Evolutionary conservation across 1,139 yeast genomes (phyloP).

Genomic region (Candida neerlandica): DNA sequence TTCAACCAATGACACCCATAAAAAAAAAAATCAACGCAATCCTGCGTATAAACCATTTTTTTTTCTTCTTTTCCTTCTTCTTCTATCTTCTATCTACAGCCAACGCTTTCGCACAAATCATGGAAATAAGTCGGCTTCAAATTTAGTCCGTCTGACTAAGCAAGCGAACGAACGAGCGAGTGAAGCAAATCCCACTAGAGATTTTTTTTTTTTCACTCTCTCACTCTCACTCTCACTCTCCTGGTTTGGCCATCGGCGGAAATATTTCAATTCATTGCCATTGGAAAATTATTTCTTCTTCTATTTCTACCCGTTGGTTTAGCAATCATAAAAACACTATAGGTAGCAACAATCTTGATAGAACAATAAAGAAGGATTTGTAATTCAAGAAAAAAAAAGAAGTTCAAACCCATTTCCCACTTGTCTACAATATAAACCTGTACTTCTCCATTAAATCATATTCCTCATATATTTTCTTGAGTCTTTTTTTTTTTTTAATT

Average conservation of each 20-base stretch:
- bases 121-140: background rate
- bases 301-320: background rate
- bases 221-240: no score
- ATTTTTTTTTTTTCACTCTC: background rate
- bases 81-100: background rate
- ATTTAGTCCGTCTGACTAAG: background rate
- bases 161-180: background rate
- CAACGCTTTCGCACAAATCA: background rate
- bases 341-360: background rate
- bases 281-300: background rate
- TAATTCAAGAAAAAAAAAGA: background rate
- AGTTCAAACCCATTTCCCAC: background rate
- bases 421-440: background rate
- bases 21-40: background rate
- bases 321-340: background rate
- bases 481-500: background rate
- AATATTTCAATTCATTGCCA: background rate
- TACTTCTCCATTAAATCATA: background rate
- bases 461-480: background rate
- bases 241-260: background rate
- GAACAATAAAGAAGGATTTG: background rate
- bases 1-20: conserved; percentile 1
- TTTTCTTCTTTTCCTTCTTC: background rate
- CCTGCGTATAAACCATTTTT: background rate
- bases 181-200: no score